Evolutionary conservation across 2,329 filamentous ascomycete species (phyloP).

Genomic region (Incumbomyces delicatus): DNA sequence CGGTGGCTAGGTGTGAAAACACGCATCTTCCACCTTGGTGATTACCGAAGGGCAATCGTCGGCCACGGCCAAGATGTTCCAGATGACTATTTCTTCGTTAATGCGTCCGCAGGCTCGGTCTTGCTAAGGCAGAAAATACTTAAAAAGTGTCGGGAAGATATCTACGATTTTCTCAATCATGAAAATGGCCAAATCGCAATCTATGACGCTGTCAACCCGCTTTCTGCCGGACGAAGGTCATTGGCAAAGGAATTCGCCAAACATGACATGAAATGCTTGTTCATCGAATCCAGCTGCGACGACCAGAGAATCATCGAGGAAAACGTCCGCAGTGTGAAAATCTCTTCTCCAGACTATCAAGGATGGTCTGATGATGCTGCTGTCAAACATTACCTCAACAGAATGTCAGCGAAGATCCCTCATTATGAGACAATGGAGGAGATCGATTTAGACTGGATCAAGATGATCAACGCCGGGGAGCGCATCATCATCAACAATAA

Average conservation of each 20-base stretch:
- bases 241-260: slow-evolving; percentile 96
- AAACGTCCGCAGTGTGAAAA: slow-evolving; percentile 95
- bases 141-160: slow-evolving; percentile 94
- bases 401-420: slow-evolving; percentile 87
- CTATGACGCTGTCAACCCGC: slow-evolving; percentile 94
- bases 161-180: slow-evolving; percentile 90
- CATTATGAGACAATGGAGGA: slow-evolving; percentile 97
- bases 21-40: slow-evolving; percentile 91
- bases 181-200: slow-evolving; percentile 98
- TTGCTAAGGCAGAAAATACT: slow-evolving; percentile 92
- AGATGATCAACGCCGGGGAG: slow-evolving; percentile 97
- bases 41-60: slow-evolving; percentile 87
- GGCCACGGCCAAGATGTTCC: slow-evolving; percentile 76
- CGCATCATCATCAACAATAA: slow-evolving; percentile 94
- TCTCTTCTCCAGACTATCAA: slow-evolving; percentile 89
- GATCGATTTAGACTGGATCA: slow-evolving; percentile 88
- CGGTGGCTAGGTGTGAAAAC: slow-evolving; percentile 98
- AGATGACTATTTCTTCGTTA: slow-evolving; percentile 95
- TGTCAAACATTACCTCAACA: slow-evolving; percentile 77
- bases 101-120: slow-evolving; percentile 86
- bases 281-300: slow-evolving; percentile 92
- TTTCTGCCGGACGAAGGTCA: slow-evolving; percentile 68
- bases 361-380: slow-evolving; percentile 89
- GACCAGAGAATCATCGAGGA: slow-evolving; percentile 90
- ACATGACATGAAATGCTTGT: slow-evolving; percentile 91